Conservation (phyloP, 257 asterid genomes). For the Gardenia jasminoides region DNA sequence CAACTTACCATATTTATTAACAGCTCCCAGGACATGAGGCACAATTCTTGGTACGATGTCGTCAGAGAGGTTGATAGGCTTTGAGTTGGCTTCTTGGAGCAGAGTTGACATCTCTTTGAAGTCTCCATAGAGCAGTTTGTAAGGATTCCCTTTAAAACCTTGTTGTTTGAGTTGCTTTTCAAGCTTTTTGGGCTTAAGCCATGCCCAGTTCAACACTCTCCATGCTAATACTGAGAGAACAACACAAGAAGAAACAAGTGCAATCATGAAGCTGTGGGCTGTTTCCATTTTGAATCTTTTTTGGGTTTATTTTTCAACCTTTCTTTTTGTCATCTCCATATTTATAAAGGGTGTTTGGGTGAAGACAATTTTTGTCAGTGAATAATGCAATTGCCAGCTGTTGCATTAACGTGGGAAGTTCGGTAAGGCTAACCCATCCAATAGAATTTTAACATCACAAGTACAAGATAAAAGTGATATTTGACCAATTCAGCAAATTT, state of each 20-base stretch:
- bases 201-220: no score
- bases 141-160: constrained; percentile 17
- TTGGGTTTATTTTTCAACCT: no score
- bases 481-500: no score
- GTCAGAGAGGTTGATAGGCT: constrained; percentile 15
- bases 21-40: constrained; percentile 4
- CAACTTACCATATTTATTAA: constrained; percentile 20
- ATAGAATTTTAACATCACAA: no score
- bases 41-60: constrained; percentile 13
- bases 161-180: constrained; percentile 13
- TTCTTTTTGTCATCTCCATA: no score
- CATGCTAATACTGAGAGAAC: neutral
- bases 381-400: no score
- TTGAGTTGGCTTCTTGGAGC: constrained; percentile 14
- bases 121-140: constrained; percentile 20
- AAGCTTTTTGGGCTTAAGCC: neutral
- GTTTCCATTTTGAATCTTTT: no score
- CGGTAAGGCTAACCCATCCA: no score
- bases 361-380: no score
- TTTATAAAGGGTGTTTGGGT: no score
- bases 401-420: neutral
- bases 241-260: neutral
- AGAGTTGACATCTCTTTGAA: constrained; percentile 11
- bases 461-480: no score
- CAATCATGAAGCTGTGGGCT: no score